Evolutionary conservation across 225 moss, liverwort and hornwort species (phyloP).

Genomic region (Neckera pumila): DNA sequence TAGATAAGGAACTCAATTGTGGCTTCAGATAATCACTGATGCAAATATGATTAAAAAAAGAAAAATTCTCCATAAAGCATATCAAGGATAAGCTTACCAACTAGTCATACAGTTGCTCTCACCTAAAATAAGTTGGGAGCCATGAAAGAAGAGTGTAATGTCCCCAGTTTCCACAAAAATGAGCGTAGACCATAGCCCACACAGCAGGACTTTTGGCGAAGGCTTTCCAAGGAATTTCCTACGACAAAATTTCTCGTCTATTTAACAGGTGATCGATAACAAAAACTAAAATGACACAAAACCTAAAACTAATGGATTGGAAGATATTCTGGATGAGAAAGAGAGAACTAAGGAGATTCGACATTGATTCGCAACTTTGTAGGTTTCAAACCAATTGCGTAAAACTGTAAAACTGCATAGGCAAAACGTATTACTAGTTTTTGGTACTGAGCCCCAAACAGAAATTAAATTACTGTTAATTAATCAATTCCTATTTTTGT

Average conservation of each 20-base stretch:
- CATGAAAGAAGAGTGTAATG: conserved; percentile 52
- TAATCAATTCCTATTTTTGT: background rate
- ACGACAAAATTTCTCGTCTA: background rate
- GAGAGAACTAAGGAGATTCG: background rate
- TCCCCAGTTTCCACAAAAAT: conserved; percentile 92
- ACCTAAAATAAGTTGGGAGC: conserved; percentile 58
- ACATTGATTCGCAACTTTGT: background rate
- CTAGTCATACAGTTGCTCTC: background rate
- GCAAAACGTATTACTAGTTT: background rate
- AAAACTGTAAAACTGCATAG: background rate
- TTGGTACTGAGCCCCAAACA: background rate
- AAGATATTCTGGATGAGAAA: background rate
- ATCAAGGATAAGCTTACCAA: background rate
- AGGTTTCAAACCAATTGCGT: background rate
- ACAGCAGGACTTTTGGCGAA: conserved; percentile 77
- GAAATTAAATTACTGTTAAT: background rate
- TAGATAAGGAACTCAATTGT: background rate
- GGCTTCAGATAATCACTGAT: background rate
- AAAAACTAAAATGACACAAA: background rate
- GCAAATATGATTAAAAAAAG: background rate
- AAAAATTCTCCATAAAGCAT: background rate
- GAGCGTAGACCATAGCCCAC: conserved; percentile 98
- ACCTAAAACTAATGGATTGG: background rate
- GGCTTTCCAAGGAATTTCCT: conserved; percentile 76
- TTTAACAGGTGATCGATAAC: background rate